These are phyloP conservation scores for Aurifilum marmelostoma DNA, from an alignment of 2,329 filamentous ascomycete genomes.

Conservation along the genomic window DNA sequence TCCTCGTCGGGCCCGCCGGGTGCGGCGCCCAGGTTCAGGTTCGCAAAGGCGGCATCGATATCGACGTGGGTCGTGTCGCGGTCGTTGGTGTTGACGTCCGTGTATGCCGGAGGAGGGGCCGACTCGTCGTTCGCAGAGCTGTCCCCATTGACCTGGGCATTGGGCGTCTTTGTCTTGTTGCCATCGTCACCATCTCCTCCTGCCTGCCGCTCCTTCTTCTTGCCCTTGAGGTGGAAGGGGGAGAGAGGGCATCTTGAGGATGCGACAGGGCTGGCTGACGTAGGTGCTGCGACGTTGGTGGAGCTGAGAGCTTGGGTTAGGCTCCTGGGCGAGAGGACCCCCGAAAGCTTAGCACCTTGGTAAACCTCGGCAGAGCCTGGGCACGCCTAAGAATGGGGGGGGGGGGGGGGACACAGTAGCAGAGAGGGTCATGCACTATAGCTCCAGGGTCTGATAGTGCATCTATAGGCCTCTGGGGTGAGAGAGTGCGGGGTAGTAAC, in stretches of 20 bases:
- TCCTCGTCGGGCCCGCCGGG: constrained; percentile 48
- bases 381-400: not conserved
- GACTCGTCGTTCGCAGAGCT: no score
- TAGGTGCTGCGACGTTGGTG: not conserved
- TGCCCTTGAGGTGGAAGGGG: constrained; percentile 9
- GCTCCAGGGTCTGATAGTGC: not conserved
- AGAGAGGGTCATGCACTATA: not conserved
- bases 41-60: constrained; percentile 44
- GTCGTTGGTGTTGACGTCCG: not conserved
- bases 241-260: constrained; percentile 7
- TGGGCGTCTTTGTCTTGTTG: not conserved
- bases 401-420: no score
- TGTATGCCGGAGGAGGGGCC: constrained; percentile 15
- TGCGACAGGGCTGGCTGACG: not conserved
- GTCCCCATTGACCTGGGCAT: not conserved
- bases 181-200: not conserved
- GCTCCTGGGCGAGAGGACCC: not conserved
- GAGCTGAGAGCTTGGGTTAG: not conserved
- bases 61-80: constrained; percentile 39
- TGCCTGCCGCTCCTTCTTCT: constrained; percentile 2
- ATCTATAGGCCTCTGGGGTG: not conserved
- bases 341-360: no score
- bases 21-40: constrained; percentile 40
- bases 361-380: not conserved
- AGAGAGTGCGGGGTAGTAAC: not conserved